These are phyloP conservation scores for Parasitella parasitica DNA, from an alignment of 371 early-diverging fungal species.

Conservation along the genomic window DNA sequence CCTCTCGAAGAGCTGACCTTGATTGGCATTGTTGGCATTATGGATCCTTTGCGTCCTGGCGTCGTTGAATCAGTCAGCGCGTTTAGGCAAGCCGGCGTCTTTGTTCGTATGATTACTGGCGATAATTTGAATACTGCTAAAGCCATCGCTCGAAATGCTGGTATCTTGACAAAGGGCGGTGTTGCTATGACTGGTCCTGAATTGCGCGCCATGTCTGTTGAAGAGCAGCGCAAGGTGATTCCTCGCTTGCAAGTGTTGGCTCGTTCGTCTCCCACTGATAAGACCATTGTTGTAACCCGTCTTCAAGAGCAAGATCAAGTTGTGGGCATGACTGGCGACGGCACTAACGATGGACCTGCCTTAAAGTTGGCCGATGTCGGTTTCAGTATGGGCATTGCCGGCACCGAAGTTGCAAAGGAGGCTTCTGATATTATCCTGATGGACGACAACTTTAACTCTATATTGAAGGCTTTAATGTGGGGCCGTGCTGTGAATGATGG, in stretches of 20 bases:
- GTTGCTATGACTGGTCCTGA: constrained; percentile 87
- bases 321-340: constrained; percentile 97
- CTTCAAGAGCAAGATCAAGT: constrained; percentile 89
- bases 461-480: constrained; percentile 91
- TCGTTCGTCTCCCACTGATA: constrained; percentile 91
- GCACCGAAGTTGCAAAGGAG: constrained; percentile 97
- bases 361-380: constrained; percentile 96
- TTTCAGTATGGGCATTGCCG: constrained; percentile 96
- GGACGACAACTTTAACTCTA: constrained; percentile 94
- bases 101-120: constrained; percentile 96
- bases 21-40: constrained; percentile 86
- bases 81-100: constrained; percentile 89
- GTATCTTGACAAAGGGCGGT: constrained; percentile 84
- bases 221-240: constrained; percentile 76
- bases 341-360: constrained; percentile 97
- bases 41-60: constrained; percentile 90
- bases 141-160: constrained; percentile 86
- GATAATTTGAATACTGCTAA: constrained; percentile 91
- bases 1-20: constrained; percentile 66
- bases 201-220: constrained; percentile 76
- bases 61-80: constrained; percentile 80
- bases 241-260: constrained; percentile 91
- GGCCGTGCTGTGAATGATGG: constrained; percentile 94
- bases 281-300: constrained; percentile 84
- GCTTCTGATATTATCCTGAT: constrained; percentile 93